Base-by-base conservation (phyloP, 148 eudicot species). In the Salicornia ramosissima region DNA sequence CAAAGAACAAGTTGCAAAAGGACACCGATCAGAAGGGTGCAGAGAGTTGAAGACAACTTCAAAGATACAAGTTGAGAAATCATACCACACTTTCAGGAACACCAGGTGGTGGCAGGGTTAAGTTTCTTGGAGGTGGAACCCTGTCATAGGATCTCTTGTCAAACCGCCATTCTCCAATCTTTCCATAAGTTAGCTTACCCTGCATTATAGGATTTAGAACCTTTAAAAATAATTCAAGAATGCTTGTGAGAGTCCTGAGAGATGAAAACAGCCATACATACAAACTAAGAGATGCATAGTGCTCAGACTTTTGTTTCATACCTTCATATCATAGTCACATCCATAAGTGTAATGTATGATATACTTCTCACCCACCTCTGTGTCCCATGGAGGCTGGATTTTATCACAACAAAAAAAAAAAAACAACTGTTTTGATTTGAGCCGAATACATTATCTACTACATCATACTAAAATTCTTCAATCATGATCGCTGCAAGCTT, bases 321-420 rank as follows among this genome's bases (percentile, higher is more conserved):
- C 99, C 99, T 90, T 74, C 87, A 89, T 54, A 80, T 95, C 92
- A 77, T 89, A 95, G 82, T 95, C 99, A 65, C 99, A 95, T 71
- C 99, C 99, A 33, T 95, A 91, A 21, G 99, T 95, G 80, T 91
- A 95, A 77, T 95, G 99, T 43, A 95, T 95, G 61, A 95, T 91
- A 77, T 76, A 95, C 72, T 88, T 80, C 43, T 80, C 82, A 54
- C 93, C 96, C 8, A 87, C 76, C 77, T 83, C 86, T 26, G 88
- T 86, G 80, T 95, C 99, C 99, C 99, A 95, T 28, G 99, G 99
- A 71, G 99, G 99, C 99, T 95, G 88, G 64, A 67, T 30, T 12
- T 71, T 46, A 76, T 45, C 67, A 72, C 28, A 71, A 62, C 36
- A 39, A 24, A 31, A 62, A 34, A 39, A 24, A 31, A 63, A 49